Conservation (phyloP, 2,329 filamentous ascomycete genomes). For the Arachnomyces sp. region DNA sequence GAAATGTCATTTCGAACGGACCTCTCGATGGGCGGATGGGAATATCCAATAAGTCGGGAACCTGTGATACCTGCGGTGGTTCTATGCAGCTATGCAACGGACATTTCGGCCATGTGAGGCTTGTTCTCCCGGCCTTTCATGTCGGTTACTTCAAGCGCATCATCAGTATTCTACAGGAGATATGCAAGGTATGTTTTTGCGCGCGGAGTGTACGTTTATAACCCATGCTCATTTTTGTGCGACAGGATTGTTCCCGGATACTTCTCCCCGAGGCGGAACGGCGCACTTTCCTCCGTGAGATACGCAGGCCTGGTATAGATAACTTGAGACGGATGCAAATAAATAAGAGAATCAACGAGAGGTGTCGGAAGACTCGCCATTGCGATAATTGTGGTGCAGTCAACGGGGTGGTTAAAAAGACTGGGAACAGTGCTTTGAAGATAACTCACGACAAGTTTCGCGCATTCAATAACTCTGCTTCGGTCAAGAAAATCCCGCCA, state of each 20-base stretch:
- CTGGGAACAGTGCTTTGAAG: constrained; percentile 73
- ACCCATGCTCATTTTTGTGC: constrained; percentile 6
- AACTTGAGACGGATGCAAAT: constrained; percentile 76
- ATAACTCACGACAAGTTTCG: constrained; percentile 89
- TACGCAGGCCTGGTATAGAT: constrained; percentile 75
- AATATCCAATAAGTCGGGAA: constrained; percentile 72
- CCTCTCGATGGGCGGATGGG: constrained; percentile 83
- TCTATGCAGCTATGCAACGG: constrained; percentile 78
- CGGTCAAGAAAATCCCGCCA: constrained; percentile 74
- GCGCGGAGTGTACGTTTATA: neutral
- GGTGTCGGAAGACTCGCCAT: constrained; percentile 75
- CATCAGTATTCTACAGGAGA: constrained; percentile 83
- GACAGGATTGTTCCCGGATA: constrained; percentile 68
- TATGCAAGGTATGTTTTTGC: constrained; percentile 61
- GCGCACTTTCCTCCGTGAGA: constrained; percentile 65
- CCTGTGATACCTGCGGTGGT: constrained; percentile 76
- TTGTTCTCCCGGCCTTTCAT: constrained; percentile 88
- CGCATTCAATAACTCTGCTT: constrained; percentile 78
- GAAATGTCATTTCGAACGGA: constrained; percentile 69
- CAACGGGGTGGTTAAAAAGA: constrained; percentile 88
- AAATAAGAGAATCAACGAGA: constrained; percentile 78
- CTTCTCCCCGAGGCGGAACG: constrained; percentile 74
- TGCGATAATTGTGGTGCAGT: constrained; percentile 74
- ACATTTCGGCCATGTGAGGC: constrained; percentile 87
- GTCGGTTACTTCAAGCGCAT: constrained; percentile 93